Percentiles rank a stretch among this genome's conserved stretches.
These are phyloP conservation scores for Xylaria longipes DNA, from an alignment of 495 filamentous ascomycete genomes.

Conservation along the genomic window DNA sequence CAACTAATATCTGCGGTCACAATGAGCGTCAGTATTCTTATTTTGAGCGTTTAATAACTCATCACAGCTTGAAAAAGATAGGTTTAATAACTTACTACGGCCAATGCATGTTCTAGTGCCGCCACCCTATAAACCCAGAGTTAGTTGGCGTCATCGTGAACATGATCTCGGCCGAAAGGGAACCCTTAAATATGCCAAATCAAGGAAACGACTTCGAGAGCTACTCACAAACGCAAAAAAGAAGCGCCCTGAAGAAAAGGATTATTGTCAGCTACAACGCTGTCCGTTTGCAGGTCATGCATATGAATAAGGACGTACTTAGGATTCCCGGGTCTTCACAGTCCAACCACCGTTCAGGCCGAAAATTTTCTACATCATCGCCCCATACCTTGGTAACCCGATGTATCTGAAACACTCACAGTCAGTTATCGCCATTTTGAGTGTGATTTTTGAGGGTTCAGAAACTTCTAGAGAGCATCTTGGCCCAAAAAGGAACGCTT, in stretches of 20 bases:
- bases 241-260: slow-evolving; percentile 3
- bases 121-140: neutral
- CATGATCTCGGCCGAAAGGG: neutral
- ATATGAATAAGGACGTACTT: neutral
- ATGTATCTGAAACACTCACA: slow-evolving; percentile 41
- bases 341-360: slow-evolving; percentile 57
- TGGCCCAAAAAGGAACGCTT: neutral
- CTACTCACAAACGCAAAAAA: slow-evolving; percentile 22
- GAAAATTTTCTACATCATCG: slow-evolving; percentile 46
- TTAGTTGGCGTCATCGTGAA: neutral
- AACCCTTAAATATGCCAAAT: neutral
- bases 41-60: neutral
- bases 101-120: slow-evolving; percentile 22
- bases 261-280: neutral
- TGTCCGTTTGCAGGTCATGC: neutral
- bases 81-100: neutral
- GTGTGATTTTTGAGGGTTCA: neutral
- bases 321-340: slow-evolving; percentile 40
- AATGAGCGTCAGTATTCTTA: neutral
- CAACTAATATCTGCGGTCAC: slow-evolving; percentile 10
- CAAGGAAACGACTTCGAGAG: neutral
- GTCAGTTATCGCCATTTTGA: neutral
- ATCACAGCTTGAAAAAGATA: neutral
- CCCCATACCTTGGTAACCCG: slow-evolving; percentile 56
- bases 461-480: neutral